Conservation (phyloP, 108 stramenopile species). For the Skeletonema tropicum region DNA sequence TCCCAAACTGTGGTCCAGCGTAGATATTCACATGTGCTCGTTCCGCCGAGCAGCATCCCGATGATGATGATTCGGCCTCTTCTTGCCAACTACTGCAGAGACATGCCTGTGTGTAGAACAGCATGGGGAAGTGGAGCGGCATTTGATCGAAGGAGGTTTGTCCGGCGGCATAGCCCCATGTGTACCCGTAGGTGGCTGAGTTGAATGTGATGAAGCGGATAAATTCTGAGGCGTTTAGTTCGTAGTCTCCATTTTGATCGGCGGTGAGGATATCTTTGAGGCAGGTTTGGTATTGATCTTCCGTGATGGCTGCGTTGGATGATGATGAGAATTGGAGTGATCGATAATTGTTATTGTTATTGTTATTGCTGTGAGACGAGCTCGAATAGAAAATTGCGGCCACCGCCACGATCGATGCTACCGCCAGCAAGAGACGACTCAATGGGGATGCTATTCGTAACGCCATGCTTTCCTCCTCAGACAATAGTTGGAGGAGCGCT, state of each 20-base stretch:
- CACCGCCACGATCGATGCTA: not conserved
- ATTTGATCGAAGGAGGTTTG: slow-evolving; percentile 2
- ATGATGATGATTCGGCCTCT: not conserved
- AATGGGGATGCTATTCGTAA: not conserved
- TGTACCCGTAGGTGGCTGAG: slow-evolving; percentile 14
- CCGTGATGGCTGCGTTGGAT: not conserved
- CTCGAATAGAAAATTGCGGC: not conserved
- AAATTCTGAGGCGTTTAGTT: slow-evolving; percentile 19
- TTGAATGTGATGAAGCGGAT: slow-evolving; percentile 19
- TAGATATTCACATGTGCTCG: slow-evolving; percentile 17
- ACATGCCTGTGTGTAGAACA: slow-evolving; percentile 32
- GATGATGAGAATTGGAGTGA: not conserved
- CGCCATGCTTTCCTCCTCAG: not conserved
- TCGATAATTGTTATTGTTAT: too few species aligned
- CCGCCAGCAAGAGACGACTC: not conserved
- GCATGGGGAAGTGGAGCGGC: slow-evolving; percentile 26
- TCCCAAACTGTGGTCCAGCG: not conserved
- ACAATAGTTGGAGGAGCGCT: not conserved
- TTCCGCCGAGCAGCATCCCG: slow-evolving; percentile 11
- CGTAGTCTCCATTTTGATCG: slow-evolving; percentile 18
- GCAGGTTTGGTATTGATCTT: slow-evolving; percentile 22
- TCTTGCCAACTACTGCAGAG: slow-evolving; percentile 20
- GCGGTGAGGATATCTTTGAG: slow-evolving; percentile 1
- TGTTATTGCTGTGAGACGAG: not conserved
- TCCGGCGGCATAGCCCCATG: not conserved